Evolutionary conservation across 352 stramenopile genomes (phyloP), one percentile per base, ranked within the genome.

Genomic region (Globisporangium viniferum): DNA sequence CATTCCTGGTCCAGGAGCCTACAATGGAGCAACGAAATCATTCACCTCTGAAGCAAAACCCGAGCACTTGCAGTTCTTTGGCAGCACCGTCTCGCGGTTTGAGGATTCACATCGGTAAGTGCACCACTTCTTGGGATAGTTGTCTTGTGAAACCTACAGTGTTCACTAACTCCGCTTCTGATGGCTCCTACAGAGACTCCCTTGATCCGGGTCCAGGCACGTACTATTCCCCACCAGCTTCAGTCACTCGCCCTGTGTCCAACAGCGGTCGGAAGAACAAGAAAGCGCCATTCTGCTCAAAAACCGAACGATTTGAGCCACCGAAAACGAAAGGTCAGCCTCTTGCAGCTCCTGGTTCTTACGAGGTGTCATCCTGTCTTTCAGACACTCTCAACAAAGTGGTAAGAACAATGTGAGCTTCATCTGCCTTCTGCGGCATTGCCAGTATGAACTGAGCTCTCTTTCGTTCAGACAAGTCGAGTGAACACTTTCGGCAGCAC

Each of bases 1-100:
- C 5, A 75, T 89, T 3, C 86, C 86, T n/a, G 86, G 86, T 2
- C 86, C 86, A 24, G 86, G 86, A 4, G 62, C 82, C 0, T 94
- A 94, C 54, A 75, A 83, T 1, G 74, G 75, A 3, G 74, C 81
- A 35, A 65, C 59, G 1, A 80, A 80, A n/a, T 72, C 68, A 6
- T 90, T 92, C 48, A 67, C 67, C 0, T 64, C 58, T 0, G 77
- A 76, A 12, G 69, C 74, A 15, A 92, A 91, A 53, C 84, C 86
- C 0, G 84, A 92, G 33, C 82, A 91, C 46, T 68, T 94, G 22
- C 86, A 94, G 67, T 94, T 92, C 66, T 94, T 94, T 60, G 86
- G 86, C 3, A 92, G 86, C 51, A 94, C 86, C 1, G 81, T 71
- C n/a, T 81, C 74, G 9, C 84, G 86, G 0, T 94, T 94, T 36